Conservation (phyloP, 2,329 filamentous ascomycete genomes). For the Coniochaeta sp. region DNA sequence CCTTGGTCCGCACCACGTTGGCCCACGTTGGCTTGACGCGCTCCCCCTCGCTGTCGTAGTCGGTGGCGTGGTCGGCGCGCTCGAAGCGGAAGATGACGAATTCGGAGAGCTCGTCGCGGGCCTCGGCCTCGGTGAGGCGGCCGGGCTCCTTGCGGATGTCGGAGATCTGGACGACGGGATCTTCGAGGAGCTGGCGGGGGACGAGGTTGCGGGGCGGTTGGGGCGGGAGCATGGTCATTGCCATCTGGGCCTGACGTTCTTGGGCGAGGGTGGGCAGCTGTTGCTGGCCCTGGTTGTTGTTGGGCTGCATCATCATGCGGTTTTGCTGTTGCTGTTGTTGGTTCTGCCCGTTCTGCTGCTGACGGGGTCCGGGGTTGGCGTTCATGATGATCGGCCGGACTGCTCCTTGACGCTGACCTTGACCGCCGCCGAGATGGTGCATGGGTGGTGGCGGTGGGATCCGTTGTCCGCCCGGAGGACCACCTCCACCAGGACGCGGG, state of each 20-base stretch:
- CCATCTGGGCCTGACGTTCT: slow-evolving; percentile 1
- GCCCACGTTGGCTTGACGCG: slow-evolving; percentile 31
- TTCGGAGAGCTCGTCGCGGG: slow-evolving; percentile 29
- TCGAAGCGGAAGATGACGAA: slow-evolving; percentile 35
- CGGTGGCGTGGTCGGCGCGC: slow-evolving; percentile 24
- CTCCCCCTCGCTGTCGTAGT: slow-evolving; percentile 28
- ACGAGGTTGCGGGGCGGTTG: slow-evolving; percentile 4
- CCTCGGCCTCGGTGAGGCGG: slow-evolving; percentile 28
- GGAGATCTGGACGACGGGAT: slow-evolving; percentile 17
- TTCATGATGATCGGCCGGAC: slow-evolving; percentile 1
- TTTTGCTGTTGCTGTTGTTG: background rate
- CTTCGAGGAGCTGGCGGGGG: slow-evolving; percentile 6
- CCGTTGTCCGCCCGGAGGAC: background rate
- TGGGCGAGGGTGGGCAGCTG: background rate
- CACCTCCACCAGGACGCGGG: slow-evolving; percentile 1
- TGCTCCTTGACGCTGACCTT: background rate
- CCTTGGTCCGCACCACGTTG: slow-evolving; percentile 22
- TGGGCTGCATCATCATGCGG: background rate
- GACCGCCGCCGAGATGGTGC: slow-evolving; percentile 1
- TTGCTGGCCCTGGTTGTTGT: background rate
- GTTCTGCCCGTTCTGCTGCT: slow-evolving; percentile 1
- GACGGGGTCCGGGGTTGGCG: background rate
- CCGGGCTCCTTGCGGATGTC: slow-evolving; percentile 28
- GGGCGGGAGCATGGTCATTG: background rate
- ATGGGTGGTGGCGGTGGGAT: background rate